Evolutionary conservation across 495 filamentous ascomycete species (phyloP).

Genomic region (Aspergillus taichungensis): DNA sequence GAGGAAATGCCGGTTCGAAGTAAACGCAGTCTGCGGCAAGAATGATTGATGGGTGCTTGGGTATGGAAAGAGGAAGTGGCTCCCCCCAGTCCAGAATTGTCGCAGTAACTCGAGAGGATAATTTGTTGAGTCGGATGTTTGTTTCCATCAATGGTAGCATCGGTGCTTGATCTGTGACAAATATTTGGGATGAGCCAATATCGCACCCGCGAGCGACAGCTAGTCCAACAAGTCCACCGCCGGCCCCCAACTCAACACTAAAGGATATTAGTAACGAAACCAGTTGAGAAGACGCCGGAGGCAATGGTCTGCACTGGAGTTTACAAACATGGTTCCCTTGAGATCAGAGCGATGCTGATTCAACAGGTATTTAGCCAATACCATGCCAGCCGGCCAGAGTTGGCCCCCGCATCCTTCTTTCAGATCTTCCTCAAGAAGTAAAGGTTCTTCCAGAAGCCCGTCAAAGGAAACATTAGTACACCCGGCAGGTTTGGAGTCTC

Average conservation of each 20-base stretch:
- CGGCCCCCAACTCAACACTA: constrained; percentile 89
- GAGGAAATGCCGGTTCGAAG: constrained; percentile 88
- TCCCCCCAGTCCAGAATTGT: constrained; percentile 67
- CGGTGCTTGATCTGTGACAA: constrained; percentile 76
- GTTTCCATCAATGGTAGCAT: constrained; percentile 76
- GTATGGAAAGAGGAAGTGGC: constrained; percentile 26
- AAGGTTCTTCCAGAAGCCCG: constrained; percentile 57
- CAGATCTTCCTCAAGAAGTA: constrained; percentile 77
- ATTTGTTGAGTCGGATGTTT: constrained; percentile 72
- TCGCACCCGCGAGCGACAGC: constrained; percentile 31
- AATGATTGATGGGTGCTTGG: constrained; percentile 57
- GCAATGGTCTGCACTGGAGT: constrained; percentile 4
- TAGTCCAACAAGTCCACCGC: constrained; percentile 75
- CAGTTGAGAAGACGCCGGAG: constrained; percentile 1
- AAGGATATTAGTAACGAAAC: constrained; percentile 3
- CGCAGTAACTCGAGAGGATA: constrained; percentile 51
- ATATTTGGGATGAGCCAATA: constrained; percentile 35
- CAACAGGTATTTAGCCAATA: constrained; percentile 76
- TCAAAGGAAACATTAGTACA: constrained; percentile 61
- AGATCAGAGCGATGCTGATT: constrained; percentile 49
- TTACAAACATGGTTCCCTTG: constrained; percentile 65
- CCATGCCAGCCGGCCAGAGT: constrained; percentile 89
- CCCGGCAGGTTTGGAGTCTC: constrained; percentile 52
- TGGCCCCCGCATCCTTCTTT: constrained; percentile 83
- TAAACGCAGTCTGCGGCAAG: constrained; percentile 96